Evolutionary conservation across 495 filamentous ascomycete genomes (phyloP), one percentile per base, ranked within the genome.

Genomic region (Hypoxylon perforatum): DNA sequence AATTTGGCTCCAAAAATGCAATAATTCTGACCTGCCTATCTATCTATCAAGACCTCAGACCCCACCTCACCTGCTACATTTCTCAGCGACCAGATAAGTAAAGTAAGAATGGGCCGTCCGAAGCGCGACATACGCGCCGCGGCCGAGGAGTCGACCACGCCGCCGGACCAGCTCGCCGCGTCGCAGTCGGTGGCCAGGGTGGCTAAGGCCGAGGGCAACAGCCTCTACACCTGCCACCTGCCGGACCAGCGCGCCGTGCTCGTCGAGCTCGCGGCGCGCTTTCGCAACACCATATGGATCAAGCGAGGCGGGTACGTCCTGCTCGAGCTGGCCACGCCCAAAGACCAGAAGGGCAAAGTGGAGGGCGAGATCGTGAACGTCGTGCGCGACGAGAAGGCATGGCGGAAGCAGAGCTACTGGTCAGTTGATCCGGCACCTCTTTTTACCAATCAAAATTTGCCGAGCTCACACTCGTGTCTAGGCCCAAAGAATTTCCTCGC

Each of bases 341-440:
- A 89, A 35, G 86, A 86, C 23, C 85, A 83, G n/a, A 82, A 89
- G 49, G 94, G 92, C 69, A 94, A 91, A 78, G 83, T 97, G 8
- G 82, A 85, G 47, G 95, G 94, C 14, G 92, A 97, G 77, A 96
- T 99, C 72, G 83, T 96, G 69, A 97, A 97, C 73, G 87, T 99
- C 10, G 93, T 99, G 38, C 80, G 91, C 47, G 91, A 97, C 72
- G 95, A 97, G 80, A 95, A 91, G 79, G 81, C 81, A 33, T 99
- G 95, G 95, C 87, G 94, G 62, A 96, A 94, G 78, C 86, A 90
- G 78, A 71, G 80, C n/a, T 99, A 93, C 72, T 98, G 95, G 95
- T 96, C 70, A 69, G 85, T 78, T 65, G 39, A 46, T 35, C 39
- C 11, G 5, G 19, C 7, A 11, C 36, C 33, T 51, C 44, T 19